Percentiles rank a stretch among this genome's conserved stretches.
Conservation (phyloP, 2,329 filamentous ascomycete genomes). For the Fusarium tuaranense region DNA sequence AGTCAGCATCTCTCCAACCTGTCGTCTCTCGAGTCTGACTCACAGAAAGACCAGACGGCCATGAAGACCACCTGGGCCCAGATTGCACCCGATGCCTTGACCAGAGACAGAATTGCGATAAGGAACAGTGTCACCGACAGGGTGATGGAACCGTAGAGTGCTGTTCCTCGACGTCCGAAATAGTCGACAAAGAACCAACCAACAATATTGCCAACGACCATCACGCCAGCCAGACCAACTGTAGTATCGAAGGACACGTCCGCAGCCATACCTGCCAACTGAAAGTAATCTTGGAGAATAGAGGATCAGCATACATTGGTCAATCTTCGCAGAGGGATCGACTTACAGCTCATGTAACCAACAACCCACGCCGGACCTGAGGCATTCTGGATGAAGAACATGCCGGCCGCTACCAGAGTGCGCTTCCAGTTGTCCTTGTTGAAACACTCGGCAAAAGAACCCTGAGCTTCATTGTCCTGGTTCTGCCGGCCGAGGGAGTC, state of each 20-base stretch:
- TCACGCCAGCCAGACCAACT: not conserved
- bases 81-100: not conserved
- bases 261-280: not conserved
- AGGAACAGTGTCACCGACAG: not conserved
- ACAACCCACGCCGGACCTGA: not conserved
- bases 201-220: not conserved
- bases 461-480: not conserved
- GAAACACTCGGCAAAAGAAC: not conserved
- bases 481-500: not conserved
- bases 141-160: not conserved
- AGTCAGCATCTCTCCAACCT: not conserved
- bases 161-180: not conserved
- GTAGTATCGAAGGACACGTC: not conserved
- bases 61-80: not conserved
- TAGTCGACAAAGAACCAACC: not conserved
- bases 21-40: not conserved
- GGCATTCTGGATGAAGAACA: not conserved
- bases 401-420: not conserved
- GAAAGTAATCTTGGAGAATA: not conserved
- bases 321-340: not conserved
- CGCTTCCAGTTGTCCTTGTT: not conserved
- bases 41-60: not conserved
- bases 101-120: not conserved
- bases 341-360: not conserved
- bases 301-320: not conserved